phyloP scores from a whole-genome alignment of 345 rosid genomes.

The Gossypium mustelinum region DNA sequence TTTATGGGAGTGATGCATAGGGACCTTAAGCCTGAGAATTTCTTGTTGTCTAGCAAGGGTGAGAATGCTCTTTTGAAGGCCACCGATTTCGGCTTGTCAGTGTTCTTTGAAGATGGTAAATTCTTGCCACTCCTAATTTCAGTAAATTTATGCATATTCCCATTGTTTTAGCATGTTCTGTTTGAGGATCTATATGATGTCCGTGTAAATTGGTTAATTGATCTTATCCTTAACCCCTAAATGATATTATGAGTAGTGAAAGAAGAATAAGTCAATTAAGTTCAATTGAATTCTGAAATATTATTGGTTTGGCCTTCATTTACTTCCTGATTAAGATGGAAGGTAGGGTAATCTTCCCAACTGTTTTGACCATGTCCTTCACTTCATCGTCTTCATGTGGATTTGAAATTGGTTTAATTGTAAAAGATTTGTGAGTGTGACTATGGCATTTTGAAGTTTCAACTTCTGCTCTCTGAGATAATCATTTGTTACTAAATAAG shows the following conservation, averaged over 20 bases:
- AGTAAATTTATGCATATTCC: background rate
- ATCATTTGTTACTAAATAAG: background rate
- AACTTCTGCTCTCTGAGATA: background rate
- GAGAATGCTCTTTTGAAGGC: slow-evolving; percentile 67
- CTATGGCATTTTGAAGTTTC: background rate
- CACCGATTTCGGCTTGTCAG: slow-evolving; percentile 83
- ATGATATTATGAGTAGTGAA: background rate
- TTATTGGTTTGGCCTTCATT: background rate
- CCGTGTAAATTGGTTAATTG: background rate
- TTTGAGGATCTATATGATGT: background rate
- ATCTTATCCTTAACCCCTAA: background rate
- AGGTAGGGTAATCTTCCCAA: background rate
- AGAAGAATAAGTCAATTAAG: background rate
- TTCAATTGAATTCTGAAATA: background rate
- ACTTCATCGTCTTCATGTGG: background rate
- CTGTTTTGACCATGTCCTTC: background rate
- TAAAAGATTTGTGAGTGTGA: background rate
- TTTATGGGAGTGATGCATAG: slow-evolving; percentile 90
- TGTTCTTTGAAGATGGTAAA: slow-evolving; percentile 49
- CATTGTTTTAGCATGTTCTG: background rate
- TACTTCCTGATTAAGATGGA: background rate
- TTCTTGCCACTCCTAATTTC: background rate
- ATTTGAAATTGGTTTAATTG: background rate
- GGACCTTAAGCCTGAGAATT: slow-evolving; percentile 94
- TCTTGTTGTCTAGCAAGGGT: slow-evolving; percentile 63